phyloP scores from a whole-genome alignment of 805 yeast genomes.

The Ogataea nonfermentans region DNA sequence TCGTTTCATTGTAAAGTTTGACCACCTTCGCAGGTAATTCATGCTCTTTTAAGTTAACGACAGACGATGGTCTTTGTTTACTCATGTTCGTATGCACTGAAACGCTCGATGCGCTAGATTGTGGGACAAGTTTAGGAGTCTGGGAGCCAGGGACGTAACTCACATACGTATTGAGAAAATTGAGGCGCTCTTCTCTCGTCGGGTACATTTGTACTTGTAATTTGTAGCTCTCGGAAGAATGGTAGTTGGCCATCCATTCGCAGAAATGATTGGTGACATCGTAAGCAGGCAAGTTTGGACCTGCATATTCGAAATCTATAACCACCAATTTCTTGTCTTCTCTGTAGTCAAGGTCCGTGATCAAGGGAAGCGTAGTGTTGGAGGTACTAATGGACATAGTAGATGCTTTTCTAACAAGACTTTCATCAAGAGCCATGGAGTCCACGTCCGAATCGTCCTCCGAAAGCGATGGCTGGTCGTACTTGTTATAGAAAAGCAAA shows the following conservation, averaged over 20 bases:
- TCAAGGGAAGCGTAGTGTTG: conserved; percentile 25
- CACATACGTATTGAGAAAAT: conserved; percentile 75
- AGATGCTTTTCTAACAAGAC: conserved; percentile 20
- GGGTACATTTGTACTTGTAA: conserved; percentile 66
- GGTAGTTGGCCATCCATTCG: conserved; percentile 97
- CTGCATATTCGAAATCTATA: conserved; percentile 95
- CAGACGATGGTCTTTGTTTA: conserved; percentile 28
- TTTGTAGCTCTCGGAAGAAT: conserved; percentile 52
- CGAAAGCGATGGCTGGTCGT: conserved; percentile 26
- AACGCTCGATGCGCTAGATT: conserved; percentile 8
- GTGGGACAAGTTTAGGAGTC: conserved; percentile 26
- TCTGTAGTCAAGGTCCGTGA: conserved; percentile 30
- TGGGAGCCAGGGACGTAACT: conserved; percentile 47
- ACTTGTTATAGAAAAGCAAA: conserved; percentile 52
- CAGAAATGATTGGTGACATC: conserved; percentile 92
- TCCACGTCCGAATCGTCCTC: conserved; percentile 31
- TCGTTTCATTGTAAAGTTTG: conserved; percentile 59
- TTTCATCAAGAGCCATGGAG: conserved; percentile 14
- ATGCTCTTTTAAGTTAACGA: conserved; percentile 37
- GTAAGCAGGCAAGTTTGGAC: conserved; percentile 83
- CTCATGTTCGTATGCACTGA: conserved; percentile 11
- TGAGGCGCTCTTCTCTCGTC: conserved; percentile 59
- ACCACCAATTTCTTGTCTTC: conserved; percentile 76
- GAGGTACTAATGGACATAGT: conserved; percentile 19
- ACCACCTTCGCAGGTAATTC: conserved; percentile 39